Evolutionary conservation across 257 asterid genomes (phyloP), one percentile per base, ranked within the genome.

Genomic region (Solanum sejunctum): DNA sequence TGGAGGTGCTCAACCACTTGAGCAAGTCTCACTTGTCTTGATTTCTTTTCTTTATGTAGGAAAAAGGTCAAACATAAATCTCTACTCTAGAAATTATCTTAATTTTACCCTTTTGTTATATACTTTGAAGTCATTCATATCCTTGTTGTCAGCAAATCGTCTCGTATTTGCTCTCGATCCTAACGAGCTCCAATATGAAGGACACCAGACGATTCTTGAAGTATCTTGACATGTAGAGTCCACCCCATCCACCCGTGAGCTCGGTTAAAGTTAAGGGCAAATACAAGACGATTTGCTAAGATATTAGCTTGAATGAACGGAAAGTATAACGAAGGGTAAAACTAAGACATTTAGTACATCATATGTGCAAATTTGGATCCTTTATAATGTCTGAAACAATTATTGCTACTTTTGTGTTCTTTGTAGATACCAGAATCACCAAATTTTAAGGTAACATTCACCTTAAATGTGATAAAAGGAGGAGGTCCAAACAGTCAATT

Each of bases 341-440:
- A 6, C 7, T 7, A 67, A 67, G 49, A 67, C 43, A 67, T 32
- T 32, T 36, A 1, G 7, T 66, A 28, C 10, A 66, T 3, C 12
- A 28, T 3, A 66, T 66, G 73, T 28, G 18, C 12, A 63, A 61
- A 4, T 6, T 43, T 43, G 47, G 47, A 21, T 16, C 43, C 43
- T 43, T n/a, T 72, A 18, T 49, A n/a, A 43, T 45, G 23, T 7
- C 15, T 66, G 47, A 60, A 12, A 67, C 82, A 81, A 10, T 12
- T 21, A 21, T 51, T 8, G 16, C 4, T 75, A 75, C 23, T 23
- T 49, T 75, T 13, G 23, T 75, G 60, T 21, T 32, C 39, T 32
- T 21, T 88, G 85, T 90, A 95, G 98, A 86, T 94, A 80, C 98
- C 98, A 43, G 93, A 94, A 86, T 95, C 98, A 39, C 98, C 98